phyloP scores from a whole-genome alignment of 495 filamentous ascomycete species.

The Clohesyomyces aquaticus region DNA sequence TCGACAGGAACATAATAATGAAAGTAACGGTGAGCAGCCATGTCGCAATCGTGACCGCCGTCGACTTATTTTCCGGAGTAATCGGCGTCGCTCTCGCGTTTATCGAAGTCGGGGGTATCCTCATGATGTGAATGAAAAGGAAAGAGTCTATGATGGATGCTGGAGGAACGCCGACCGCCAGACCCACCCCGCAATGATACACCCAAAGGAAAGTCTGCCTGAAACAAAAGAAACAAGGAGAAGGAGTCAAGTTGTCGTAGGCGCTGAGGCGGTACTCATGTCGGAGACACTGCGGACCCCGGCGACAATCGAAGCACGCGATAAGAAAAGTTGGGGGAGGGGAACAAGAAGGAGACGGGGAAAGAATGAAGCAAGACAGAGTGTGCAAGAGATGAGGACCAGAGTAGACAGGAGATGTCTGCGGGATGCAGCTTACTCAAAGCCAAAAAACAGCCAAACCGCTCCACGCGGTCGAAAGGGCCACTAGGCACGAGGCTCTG shows the following conservation, averaged over 20 bases:
- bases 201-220: neutral
- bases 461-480: too few relatives aligned
- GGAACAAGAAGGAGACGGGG: neutral
- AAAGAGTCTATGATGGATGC: constrained; percentile 7
- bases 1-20: constrained; percentile 20
- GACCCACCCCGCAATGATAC: neutral
- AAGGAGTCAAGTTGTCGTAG: constrained; percentile 17
- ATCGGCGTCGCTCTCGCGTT: constrained; percentile 15
- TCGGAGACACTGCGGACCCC: constrained; percentile 1
- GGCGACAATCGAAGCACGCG: neutral
- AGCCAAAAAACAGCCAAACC: neutral
- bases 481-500: neutral
- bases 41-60: constrained; percentile 25
- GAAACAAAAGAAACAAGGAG: constrained; percentile 7
- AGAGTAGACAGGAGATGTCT: neutral
- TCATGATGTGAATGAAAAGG: constrained; percentile 19
- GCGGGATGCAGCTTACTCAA: neutral
- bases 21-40: constrained; percentile 20
- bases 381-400: neutral
- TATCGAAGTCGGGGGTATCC: constrained; percentile 15
- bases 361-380: constrained; percentile 3
- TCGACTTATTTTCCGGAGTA: constrained; percentile 21
- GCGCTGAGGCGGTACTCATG: neutral
- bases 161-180: constrained; percentile 3
- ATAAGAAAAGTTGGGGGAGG: neutral